Conservation (phyloP, 345 rosid species). For the Theobroma cacao region DNA sequence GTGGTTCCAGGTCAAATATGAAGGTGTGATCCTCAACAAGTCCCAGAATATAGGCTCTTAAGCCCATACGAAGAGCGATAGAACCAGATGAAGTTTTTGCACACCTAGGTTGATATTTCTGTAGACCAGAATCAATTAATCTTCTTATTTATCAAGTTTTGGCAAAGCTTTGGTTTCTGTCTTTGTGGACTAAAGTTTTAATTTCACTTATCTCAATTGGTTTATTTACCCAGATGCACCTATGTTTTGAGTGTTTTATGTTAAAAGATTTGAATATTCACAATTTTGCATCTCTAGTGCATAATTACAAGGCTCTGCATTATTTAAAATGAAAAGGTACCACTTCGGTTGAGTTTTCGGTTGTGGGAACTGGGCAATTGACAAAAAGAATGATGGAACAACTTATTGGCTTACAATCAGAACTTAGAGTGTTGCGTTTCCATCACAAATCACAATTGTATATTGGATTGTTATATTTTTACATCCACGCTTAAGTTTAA, state of each 20-base stretch:
- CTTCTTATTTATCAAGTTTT: neutral
- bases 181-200: neutral
- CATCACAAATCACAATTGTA: too few relatives aligned
- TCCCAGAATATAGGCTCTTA: slow-evolving; percentile 30
- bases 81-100: neutral
- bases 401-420: too few relatives aligned
- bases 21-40: slow-evolving; percentile 62
- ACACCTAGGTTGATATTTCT: neutral
- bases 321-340: neutral
- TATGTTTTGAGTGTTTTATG: neutral
- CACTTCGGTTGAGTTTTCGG: neutral
- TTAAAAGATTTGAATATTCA: neutral
- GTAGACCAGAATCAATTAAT: neutral
- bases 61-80: neutral
- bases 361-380: too few relatives aligned
- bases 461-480: too few relatives aligned
- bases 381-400: too few relatives aligned
- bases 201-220: neutral
- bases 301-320: neutral
- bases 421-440: too few relatives aligned
- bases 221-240: neutral
- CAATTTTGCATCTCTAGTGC: neutral
- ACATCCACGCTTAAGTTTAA: too few relatives aligned
- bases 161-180: neutral
- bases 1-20: slow-evolving; percentile 62